Percentiles rank a stretch among this genome's conserved stretches.
These are phyloP conservation scores for Dactylellina leptospora DNA, from an alignment of 2,329 filamentous ascomycete species.

Conservation along the genomic window DNA sequence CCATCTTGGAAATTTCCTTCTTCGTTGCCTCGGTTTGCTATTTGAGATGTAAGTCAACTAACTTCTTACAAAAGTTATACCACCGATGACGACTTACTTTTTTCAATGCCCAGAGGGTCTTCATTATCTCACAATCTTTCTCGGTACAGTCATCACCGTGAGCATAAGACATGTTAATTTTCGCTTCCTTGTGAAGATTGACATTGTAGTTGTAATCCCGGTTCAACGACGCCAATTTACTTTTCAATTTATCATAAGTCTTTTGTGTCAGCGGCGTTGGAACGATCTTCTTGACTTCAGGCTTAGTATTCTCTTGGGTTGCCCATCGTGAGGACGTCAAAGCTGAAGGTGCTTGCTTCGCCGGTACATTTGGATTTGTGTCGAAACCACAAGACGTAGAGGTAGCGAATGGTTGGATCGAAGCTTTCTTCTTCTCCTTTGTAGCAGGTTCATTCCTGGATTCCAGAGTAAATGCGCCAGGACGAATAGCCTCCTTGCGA, in stretches of 20 bases:
- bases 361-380: neutral
- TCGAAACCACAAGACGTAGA: slow-evolving; percentile 12
- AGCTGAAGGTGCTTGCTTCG: neutral
- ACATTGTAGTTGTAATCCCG: neutral
- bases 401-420: neutral
- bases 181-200: neutral
- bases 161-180: neutral
- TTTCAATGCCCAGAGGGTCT: neutral
- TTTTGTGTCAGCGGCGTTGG: neutral
- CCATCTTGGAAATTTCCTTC: neutral
- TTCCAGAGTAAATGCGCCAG: neutral
- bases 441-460: neutral
- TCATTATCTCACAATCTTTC: neutral
- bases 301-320: neutral
- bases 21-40: neutral
- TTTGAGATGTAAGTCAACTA: neutral
- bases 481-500: neutral
- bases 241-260: neutral
- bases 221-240: neutral
- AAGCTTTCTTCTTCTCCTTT: neutral
- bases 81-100: too few species aligned
- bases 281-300: neutral
- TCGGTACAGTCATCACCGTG: neutral
- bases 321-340: slow-evolving; percentile 4
- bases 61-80: neutral